phyloP scores from a whole-genome alignment of 2,329 filamentous ascomycete species.

The Apiospora hydei region DNA sequence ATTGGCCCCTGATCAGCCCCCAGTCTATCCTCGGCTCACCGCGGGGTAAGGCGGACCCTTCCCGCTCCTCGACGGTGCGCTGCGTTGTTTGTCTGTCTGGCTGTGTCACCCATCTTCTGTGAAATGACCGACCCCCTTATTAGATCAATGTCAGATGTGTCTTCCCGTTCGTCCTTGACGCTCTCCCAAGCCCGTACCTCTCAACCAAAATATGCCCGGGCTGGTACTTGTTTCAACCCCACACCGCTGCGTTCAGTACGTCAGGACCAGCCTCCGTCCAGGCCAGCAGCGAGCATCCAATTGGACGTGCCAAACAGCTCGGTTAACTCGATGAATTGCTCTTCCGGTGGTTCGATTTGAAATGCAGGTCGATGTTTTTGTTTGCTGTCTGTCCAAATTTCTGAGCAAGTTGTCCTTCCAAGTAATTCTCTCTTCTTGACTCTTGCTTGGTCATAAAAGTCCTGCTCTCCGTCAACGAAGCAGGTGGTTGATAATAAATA shows the following conservation, averaged over 20 bases:
- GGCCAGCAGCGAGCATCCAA: background rate
- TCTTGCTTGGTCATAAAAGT: background rate
- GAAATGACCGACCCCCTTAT: background rate
- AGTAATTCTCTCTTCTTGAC: conserved; percentile 10
- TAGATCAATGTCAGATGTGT: background rate
- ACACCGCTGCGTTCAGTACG: conserved; percentile 7
- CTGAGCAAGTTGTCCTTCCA: background rate
- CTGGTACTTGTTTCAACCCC: background rate
- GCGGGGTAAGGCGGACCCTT: conserved; percentile 9
- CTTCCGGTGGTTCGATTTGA: background rate
- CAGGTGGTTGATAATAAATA: background rate
- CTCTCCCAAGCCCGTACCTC: background rate
- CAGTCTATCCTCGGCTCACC: conserved; percentile 8
- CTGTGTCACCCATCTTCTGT: background rate
- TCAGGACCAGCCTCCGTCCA: background rate
- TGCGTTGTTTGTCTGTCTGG: background rate
- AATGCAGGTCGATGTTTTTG: background rate
- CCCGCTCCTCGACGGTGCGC: background rate
- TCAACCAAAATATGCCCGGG: background rate
- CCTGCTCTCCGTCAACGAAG: background rate
- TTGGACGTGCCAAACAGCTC: conserved; percentile 6
- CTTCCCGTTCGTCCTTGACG: background rate
- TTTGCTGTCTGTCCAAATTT: conserved; percentile 3
- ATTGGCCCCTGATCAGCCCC: background rate
- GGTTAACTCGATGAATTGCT: conserved; percentile 8